Base-by-base conservation (phyloP, 257 asterid species). In the Scutellaria galericulata region DNA sequence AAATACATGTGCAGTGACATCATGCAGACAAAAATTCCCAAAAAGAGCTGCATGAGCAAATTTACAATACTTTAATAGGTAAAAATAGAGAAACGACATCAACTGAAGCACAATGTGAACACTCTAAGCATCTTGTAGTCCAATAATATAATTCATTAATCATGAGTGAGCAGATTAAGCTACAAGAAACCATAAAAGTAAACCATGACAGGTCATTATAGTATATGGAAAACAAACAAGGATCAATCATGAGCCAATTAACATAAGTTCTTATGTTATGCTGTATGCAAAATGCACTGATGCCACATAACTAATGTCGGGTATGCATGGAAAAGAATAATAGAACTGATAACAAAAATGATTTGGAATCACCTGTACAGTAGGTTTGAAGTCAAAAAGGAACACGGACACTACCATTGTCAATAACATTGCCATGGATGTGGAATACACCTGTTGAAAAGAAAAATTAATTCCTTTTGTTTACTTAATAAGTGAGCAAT, bases 1-100 rank as follows among this genome's bases (percentile, higher is more conserved):
- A 92, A 95, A 77, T 95, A 90, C 96, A 95, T 90, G 78, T 92
- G 97, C 66, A 95, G 81, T n/a, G 99, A 92, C 98, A 95, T 86
- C 92, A 90, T 90, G 94, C 98, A 95, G 73, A 92, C 75, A 46
- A 87, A 73, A 56, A 92, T 90, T 59, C 99, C 98, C 81, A 95
- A 74, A 79, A 92, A 90, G 60, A 95, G 95, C 99, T 95, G 96
- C 83, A 79, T 22, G 31, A 27, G 64, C 37, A 82, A 63, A 57
- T 27, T 51, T 57, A 51, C 1, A 72, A 45, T 10, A 52, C 12
- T 12, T 18, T 37, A 42, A 44, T 18, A 11, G 22, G 55, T 71
- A 11, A 70, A 74, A 37, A 20, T 9, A 1, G 7, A 47, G 79
- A 58, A 69, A 27, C 10, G 14, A 24, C 70, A 13, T 47, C 64